Conservation (phyloP, 257 asterid species). For the Thymus quinquecostatus region DNA sequence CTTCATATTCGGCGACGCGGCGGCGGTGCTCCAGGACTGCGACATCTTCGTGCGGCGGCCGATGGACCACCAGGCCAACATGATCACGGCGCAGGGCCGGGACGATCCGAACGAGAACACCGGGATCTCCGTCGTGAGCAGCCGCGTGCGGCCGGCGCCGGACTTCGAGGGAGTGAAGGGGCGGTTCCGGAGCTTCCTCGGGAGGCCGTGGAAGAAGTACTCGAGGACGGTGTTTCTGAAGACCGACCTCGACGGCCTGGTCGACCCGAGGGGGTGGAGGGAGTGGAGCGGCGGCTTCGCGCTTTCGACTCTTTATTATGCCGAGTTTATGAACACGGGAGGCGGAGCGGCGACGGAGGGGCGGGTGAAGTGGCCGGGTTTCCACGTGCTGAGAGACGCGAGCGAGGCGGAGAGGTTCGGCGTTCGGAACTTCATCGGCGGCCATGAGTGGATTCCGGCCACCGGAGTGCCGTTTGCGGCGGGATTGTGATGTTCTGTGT, state of each 20-base stretch:
- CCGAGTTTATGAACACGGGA: slow-evolving; percentile 65
- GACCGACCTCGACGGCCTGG: slow-evolving; percentile 59
- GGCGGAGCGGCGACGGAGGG: slow-evolving; percentile 50
- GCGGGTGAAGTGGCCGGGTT: slow-evolving; percentile 73
- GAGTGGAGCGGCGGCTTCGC: slow-evolving; percentile 66
- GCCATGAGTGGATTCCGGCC: slow-evolving; percentile 66
- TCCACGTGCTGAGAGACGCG: slow-evolving; percentile 46
- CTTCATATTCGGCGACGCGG: slow-evolving; percentile 73
- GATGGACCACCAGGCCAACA: slow-evolving; percentile 56
- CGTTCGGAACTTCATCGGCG: slow-evolving; percentile 55
- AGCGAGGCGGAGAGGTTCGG: slow-evolving; percentile 46
- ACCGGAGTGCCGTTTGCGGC: slow-evolving; percentile 64
- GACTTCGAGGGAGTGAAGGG: slow-evolving; percentile 41
- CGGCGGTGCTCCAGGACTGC: slow-evolving; percentile 60
- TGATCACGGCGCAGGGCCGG: slow-evolving; percentile 73
- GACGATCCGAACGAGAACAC: slow-evolving; percentile 53
- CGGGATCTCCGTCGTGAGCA: slow-evolving; percentile 55
- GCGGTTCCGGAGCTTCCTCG: slow-evolving; percentile 50
- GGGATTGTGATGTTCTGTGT: neutral
- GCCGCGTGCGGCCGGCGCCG: slow-evolving; percentile 48
- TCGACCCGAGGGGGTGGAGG: slow-evolving; percentile 59
- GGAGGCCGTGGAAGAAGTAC: slow-evolving; percentile 72
- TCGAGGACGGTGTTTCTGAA: slow-evolving; percentile 57
- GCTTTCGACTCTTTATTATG: slow-evolving; percentile 64
- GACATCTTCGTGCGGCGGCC: slow-evolving; percentile 57